Evolutionary conservation across 2,329 filamentous ascomycete species (phyloP), one percentile per base, ranked within the genome.

Genomic region (Corynespora cassiicola): DNA sequence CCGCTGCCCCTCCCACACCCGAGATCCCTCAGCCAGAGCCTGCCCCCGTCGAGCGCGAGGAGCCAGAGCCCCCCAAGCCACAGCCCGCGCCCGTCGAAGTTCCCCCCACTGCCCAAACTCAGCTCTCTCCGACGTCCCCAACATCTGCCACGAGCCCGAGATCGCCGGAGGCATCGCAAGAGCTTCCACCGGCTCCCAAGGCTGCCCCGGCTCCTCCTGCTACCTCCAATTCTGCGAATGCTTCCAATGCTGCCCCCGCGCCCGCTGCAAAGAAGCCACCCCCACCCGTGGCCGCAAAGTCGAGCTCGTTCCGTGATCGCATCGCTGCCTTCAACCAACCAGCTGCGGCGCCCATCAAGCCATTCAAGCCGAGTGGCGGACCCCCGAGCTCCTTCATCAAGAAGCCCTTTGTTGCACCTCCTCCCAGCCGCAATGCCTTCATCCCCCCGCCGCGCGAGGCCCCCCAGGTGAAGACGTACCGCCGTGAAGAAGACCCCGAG

Each of bases 301-400:
- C 90, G 18, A 88, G 81, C 60, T 90, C 94, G 2, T 97, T 99
- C 75, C 91, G 82, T 63, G 94, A 97, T 71, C 88, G 94, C 47
- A 96, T 99, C 64, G 94, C 94, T 21, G 92, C 94, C 28, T 99
- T 99, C 75, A 99, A 99, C 71, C 94, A 92, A 66, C 77, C 88
- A 28, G 82, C 88, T 23, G 90, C 90, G 5, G 84, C 90, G 3
- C 94, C 94, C 7, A 76, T 94, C 44, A 82, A 90, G n/a, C 94
- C 94, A 1, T 92, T 95, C 73, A 95, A 95, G 65, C 89, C 90
- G 14, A 78, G 79, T 43, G 82, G 82, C 2, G 65, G 72, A 8
- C 74, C 78, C 19, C 78, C 81, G 42, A 75, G 79, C 31, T 78
- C 79, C 47, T 97, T 97, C 62, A 85, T 99, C 70, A 96, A 92